Evolutionary conservation across 2,329 filamentous ascomycete species (phyloP).

Genomic region (Podosphaera fusca): DNA sequence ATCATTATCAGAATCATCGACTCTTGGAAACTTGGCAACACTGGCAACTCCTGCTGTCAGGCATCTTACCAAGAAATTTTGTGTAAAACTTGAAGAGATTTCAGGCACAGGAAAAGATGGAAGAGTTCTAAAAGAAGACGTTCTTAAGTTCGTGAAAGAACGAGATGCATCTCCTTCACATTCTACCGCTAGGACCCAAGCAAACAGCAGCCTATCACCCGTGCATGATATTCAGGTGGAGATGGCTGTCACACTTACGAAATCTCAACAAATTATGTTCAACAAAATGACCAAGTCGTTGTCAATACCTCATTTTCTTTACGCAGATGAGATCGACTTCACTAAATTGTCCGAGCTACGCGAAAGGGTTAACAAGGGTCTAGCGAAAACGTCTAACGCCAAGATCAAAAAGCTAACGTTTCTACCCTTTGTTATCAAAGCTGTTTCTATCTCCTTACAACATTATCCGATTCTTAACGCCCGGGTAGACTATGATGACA

Average conservation of each 20-base stretch:
- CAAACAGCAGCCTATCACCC: slow-evolving; percentile 4
- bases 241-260: slow-evolving; percentile 44
- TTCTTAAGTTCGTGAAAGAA: slow-evolving; percentile 43
- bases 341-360: slow-evolving; percentile 51
- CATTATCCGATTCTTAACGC: slow-evolving; percentile 75
- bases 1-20: slow-evolving; percentile 1
- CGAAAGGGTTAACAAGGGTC: slow-evolving; percentile 45
- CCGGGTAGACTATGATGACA: slow-evolving; percentile 40
- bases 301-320: slow-evolving; percentile 83
- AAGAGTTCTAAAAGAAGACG: slow-evolving; percentile 78
- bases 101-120: slow-evolving; percentile 76
- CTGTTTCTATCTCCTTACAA: slow-evolving; percentile 63
- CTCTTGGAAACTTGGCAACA: slow-evolving; percentile 38
- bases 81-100: slow-evolving; percentile 56
- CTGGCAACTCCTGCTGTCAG: slow-evolving; percentile 84
- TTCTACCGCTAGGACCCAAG: slow-evolving; percentile 5
- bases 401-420: slow-evolving; percentile 52
- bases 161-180: slow-evolving; percentile 20
- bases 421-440: slow-evolving; percentile 89
- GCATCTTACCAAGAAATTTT: slow-evolving; percentile 60
- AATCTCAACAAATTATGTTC: slow-evolving; percentile 83
- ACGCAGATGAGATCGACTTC: slow-evolving; percentile 75
- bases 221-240: slow-evolving; percentile 33
- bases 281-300: slow-evolving; percentile 89
- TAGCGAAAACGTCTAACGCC: slow-evolving; percentile 18